These are phyloP conservation scores for Rhizophagus prolifer DNA, from an alignment of 192 early-diverging fungal species.

Conservation along the genomic window DNA sequence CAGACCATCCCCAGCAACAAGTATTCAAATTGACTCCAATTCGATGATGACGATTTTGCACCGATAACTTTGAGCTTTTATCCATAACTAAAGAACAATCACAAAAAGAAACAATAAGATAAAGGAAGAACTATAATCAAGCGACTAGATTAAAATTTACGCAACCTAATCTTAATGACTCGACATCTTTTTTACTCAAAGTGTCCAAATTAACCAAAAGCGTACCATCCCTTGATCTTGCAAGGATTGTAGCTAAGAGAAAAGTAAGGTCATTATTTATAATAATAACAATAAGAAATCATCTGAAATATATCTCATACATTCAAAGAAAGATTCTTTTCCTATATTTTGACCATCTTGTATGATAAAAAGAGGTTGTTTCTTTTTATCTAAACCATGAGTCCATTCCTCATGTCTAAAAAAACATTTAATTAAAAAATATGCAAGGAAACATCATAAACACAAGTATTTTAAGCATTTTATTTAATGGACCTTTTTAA, in stretches of 20 bases:
- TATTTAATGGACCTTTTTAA: constrained; percentile 6
- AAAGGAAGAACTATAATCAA: not conserved
- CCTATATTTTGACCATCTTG: not conserved
- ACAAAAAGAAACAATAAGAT: not conserved
- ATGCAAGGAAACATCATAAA: not conserved
- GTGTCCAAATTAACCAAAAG: constrained; percentile 12
- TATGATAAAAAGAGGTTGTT: constrained; percentile 16
- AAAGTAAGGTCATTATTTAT: not conserved
- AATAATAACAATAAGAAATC: not conserved
- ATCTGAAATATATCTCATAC: not conserved
- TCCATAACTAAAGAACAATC: not conserved
- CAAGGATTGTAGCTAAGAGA: constrained; percentile 10
- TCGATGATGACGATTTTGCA: not conserved
- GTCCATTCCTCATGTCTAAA: constrained; percentile 18
- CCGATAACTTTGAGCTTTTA: not conserved
- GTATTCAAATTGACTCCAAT: not conserved
- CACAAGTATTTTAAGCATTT: not conserved
- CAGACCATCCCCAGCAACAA: constrained; percentile 21
- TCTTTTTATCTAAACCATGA: constrained; percentile 6
- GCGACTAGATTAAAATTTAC: not conserved
- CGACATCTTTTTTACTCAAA: not conserved
- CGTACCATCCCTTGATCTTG: not conserved
- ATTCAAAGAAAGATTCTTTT: constrained; percentile 9
- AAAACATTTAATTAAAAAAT: not conserved
- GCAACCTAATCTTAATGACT: constrained; percentile 4